Evolutionary conservation across 495 filamentous ascomycete genomes (phyloP), one percentile per base, ranked within the genome.

Genomic region (Podospora bellae-mahoneyi): DNA sequence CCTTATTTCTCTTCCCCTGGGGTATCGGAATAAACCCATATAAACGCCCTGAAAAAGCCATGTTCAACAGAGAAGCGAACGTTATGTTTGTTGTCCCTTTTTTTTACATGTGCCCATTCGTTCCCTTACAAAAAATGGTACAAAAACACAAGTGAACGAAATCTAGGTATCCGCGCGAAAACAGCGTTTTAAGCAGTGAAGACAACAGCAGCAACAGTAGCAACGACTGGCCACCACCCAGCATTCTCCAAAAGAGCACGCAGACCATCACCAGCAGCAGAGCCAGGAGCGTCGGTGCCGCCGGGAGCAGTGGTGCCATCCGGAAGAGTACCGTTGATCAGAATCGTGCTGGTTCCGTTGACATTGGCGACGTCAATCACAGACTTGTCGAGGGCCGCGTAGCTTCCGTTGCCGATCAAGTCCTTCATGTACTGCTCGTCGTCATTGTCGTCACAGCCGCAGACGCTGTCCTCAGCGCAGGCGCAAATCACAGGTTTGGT

Each of bases 301-400:
- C 88, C 86, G 16, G 84, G 75, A 4, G 86, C 84, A 0, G 91
- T 93, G 1, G 94, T 97, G 28, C 91, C 93, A 72, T 95, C 95
- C 20, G 90, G 87, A 59, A 97, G 78, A 0, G 92, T 93, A 13
- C 95, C 95, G 70, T 96, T 95, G 77, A 97, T 82, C 64, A 92
- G 81, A 67, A 97, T 86, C 19, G 87, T 93, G 58, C 78, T 81
- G 0, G 88, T 95, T 27, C 90, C 91, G 72, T 97, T 94, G 28
- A 92, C 86, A 7, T 86, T 72, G 0, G 84, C 84, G 18, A 96
- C 84, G 3, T 70, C 83, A 34, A 91, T 84, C 4, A 90, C 71
- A n/a, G 81, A 85, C 53, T 85, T 82, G 78, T 96, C 91, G 64
- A 87, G 77, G 1, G 79, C 82, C 3, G 70, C 64, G 69, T 84